These are phyloP conservation scores for Aureobasidium zeae DNA, from an alignment of 2,329 filamentous ascomycete genomes.

Conservation along the genomic window DNA sequence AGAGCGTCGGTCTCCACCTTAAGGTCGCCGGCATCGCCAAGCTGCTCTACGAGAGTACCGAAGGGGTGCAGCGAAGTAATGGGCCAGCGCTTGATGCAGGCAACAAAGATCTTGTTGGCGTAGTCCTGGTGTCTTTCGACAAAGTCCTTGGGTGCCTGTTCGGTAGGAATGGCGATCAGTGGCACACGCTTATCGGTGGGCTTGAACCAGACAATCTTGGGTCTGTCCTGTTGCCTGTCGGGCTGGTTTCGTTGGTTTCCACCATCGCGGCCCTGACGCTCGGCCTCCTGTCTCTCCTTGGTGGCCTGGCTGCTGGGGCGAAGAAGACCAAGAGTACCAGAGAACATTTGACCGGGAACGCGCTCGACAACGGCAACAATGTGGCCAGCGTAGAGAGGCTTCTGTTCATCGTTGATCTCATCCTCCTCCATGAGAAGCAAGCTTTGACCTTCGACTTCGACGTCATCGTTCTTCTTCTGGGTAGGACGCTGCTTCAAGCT, in stretches of 20 bases:
- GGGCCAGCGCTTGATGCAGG: constrained; percentile 98
- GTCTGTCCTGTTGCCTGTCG: constrained; percentile 83
- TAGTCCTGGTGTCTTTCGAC: constrained; percentile 98
- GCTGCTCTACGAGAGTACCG: constrained; percentile 90
- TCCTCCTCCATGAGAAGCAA: constrained; percentile 94
- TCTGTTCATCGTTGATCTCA: constrained; percentile 96
- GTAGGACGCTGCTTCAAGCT: constrained; percentile 94
- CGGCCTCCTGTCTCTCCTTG: constrained; percentile 98
- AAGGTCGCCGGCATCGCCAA: constrained; percentile 93
- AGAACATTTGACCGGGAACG: constrained; percentile 98
- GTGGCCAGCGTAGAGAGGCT: constrained; percentile 92
- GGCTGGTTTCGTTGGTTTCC: constrained; percentile 62
- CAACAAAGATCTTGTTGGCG: constrained; percentile 94
- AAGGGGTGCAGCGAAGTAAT: constrained; percentile 99
- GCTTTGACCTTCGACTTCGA: constrained; percentile 96
- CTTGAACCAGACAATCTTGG: constrained; percentile 99
- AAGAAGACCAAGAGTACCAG: constrained; percentile 80
- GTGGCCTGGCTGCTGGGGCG: constrained; percentile 96
- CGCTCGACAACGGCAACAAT: constrained; percentile 96
- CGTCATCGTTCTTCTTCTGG: constrained; percentile 99
- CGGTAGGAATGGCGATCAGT: constrained; percentile 93
- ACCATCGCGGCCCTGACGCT: constrained; percentile 84
- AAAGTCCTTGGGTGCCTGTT: constrained; percentile 94
- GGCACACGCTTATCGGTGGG: constrained; percentile 98
- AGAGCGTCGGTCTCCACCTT: constrained; percentile 97